phyloP scores from a whole-genome alignment of 225 moss, liverwort and hornwort species.

The Thuidium tamariscinum region DNA sequence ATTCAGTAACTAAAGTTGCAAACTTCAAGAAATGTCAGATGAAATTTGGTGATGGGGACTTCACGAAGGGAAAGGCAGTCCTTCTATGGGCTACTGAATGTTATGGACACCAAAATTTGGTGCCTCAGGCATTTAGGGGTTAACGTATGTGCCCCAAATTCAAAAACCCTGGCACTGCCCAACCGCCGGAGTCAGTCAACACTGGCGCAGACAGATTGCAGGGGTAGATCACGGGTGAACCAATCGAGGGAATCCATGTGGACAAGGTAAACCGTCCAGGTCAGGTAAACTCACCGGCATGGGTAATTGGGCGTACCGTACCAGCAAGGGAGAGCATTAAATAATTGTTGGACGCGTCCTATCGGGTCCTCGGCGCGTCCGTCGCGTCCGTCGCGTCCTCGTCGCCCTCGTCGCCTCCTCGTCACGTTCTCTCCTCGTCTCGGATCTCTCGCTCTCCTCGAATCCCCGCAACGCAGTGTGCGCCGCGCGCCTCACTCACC shows the following conservation, averaged over 20 bases:
- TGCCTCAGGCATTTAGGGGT: too few relatives aligned
- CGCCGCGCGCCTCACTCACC: background rate
- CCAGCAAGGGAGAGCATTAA: background rate
- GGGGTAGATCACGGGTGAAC: background rate
- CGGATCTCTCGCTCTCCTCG: background rate
- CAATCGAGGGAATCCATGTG: background rate
- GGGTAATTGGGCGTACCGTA: background rate
- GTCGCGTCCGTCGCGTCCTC: background rate
- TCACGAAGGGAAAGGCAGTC: too few relatives aligned
- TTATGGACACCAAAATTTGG: too few relatives aligned
- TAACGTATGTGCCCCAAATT: background rate
- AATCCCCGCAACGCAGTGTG: background rate
- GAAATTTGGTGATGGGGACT: too few relatives aligned
- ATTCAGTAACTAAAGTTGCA: too few relatives aligned
- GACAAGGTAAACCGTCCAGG: background rate
- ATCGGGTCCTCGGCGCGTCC: background rate
- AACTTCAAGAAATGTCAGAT: too few relatives aligned
- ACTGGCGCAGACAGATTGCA: background rate
- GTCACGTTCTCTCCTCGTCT: too few relatives aligned
- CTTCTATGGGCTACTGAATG: too few relatives aligned
- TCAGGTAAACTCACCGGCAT: background rate
- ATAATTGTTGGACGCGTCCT: background rate
- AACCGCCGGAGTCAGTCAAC: background rate
- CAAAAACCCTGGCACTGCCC: background rate
- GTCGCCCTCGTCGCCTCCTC: background rate